A percentile compares a stretch with the other conserved stretches of the same genome.
These are phyloP conservation scores for Corylus heterophylla DNA, from an alignment of 306 rosid genomes.

Conservation along the genomic window DNA sequence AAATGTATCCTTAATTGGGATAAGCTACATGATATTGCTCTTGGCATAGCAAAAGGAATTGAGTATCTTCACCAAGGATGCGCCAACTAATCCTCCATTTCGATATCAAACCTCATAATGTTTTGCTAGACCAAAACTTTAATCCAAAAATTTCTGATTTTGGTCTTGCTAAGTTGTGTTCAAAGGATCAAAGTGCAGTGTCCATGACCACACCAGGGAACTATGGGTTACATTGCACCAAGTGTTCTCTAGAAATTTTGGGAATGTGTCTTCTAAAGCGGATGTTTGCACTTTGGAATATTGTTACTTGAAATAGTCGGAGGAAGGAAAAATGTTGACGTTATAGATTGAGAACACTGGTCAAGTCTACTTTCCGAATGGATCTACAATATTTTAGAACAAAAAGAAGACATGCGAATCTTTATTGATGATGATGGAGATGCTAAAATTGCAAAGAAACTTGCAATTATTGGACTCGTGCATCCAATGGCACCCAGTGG, in stretches of 20 bases:
- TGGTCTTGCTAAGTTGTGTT: slow-evolving; percentile 40
- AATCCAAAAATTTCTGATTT: slow-evolving; percentile 42
- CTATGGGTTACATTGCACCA: slow-evolving; percentile 46
- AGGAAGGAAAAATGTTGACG: too few relatives aligned
- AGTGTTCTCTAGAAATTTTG: slow-evolving; percentile 39
- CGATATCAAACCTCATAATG: slow-evolving; percentile 44
- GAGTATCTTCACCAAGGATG: slow-evolving; percentile 45
- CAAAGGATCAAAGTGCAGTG: slow-evolving; percentile 22
- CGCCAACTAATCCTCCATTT: slow-evolving; percentile 40
- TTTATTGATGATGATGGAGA: too few relatives aligned
- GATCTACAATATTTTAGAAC: too few relatives aligned
- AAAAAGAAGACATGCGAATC: too few relatives aligned
- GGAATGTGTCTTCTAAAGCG: slow-evolving; percentile 35
- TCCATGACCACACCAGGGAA: slow-evolving; percentile 36
- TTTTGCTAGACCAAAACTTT: slow-evolving; percentile 29
- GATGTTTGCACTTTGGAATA: slow-evolving; percentile 41
- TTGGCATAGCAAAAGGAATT: slow-evolving; percentile 34
- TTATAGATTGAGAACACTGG: too few relatives aligned
- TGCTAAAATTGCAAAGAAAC: slow-evolving; percentile 24
- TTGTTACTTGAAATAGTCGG: slow-evolving; percentile 18
- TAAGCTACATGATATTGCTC: slow-evolving; percentile 5
- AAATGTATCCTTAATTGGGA: slow-evolving; percentile 34
- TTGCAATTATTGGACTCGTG: slow-evolving; percentile 24
- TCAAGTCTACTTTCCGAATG: too few relatives aligned
- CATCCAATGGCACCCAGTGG: slow-evolving; percentile 28